A percentile compares a stretch with the other conserved stretches of the same genome.
Evolutionary conservation across 106 monocot species (phyloP).

Genomic region (Dactylorhiza incarnata): DNA sequence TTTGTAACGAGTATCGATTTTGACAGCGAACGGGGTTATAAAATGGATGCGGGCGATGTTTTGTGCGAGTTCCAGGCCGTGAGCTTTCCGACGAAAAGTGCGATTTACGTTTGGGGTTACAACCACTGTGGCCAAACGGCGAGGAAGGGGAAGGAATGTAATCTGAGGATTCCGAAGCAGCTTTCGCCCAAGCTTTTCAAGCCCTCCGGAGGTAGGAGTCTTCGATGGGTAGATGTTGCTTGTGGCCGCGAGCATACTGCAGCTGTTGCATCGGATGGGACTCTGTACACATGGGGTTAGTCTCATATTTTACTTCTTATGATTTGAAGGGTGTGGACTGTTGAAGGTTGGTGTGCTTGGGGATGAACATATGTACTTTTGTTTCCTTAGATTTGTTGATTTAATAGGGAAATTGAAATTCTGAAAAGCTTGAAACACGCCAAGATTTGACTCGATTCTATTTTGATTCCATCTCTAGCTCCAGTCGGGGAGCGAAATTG

Average conservation of each 20-base stretch:
- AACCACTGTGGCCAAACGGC: constrained; percentile 94
- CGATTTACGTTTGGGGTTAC: constrained; percentile 93
- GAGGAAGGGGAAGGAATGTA: constrained; percentile 40
- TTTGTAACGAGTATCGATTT: not conserved
- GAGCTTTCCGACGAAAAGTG: constrained; percentile 57
- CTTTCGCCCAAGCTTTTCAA: constrained; percentile 48
- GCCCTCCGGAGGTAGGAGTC: constrained; percentile 18
- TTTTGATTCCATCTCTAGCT: too few relatives aligned
- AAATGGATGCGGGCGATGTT: constrained; percentile 43
- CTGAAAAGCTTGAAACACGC: too few relatives aligned
- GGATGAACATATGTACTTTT: too few relatives aligned
- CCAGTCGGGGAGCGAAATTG: too few relatives aligned
- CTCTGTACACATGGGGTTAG: constrained; percentile 89
- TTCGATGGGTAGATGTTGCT: constrained; percentile 80
- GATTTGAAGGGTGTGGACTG: too few relatives aligned
- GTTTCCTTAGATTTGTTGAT: too few relatives aligned
- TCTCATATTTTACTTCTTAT: not conserved
- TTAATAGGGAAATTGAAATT: too few relatives aligned
- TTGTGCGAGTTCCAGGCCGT: constrained; percentile 24
- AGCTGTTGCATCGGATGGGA: constrained; percentile 76
- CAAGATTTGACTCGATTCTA: too few relatives aligned
- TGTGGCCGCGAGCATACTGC: constrained; percentile 96
- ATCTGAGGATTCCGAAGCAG: constrained; percentile 72
- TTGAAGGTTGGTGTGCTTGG: too few relatives aligned
- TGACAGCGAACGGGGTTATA: not conserved